Conservation (phyloP, 805 yeast species). For the Ogataea nonfermentans region DNA sequence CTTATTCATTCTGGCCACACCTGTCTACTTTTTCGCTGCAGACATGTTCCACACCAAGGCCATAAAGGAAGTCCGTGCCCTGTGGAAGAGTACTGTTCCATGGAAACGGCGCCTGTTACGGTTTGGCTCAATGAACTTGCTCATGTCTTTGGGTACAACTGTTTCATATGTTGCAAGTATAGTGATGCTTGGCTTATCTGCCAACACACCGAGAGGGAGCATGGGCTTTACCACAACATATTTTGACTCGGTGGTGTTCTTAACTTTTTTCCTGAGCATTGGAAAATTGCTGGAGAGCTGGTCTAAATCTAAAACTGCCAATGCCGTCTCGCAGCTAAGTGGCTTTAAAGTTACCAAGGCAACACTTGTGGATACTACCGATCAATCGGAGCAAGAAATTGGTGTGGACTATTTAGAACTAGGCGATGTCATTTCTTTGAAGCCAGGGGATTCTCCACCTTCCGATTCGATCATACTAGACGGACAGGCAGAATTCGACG, state of each 20-base stretch:
- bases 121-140: slow-evolving; percentile 76
- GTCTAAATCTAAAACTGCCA: slow-evolving; percentile 66
- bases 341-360: slow-evolving; percentile 51
- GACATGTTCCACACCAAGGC: slow-evolving; percentile 72
- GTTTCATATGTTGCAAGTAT: slow-evolving; percentile 71
- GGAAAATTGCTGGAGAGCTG: slow-evolving; percentile 68
- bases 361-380: slow-evolving; percentile 36
- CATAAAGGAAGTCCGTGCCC: slow-evolving; percentile 49
- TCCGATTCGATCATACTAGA: slow-evolving; percentile 51
- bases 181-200: slow-evolving; percentile 48
- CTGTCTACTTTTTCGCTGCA: slow-evolving; percentile 72
- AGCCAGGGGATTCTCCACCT: slow-evolving; percentile 60
- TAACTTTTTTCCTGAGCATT: slow-evolving; percentile 66
- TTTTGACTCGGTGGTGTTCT: slow-evolving; percentile 76
- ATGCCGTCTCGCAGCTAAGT: slow-evolving; percentile 55
- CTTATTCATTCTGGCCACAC: slow-evolving; percentile 61
- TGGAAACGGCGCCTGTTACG: slow-evolving; percentile 56
- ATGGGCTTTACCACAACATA: slow-evolving; percentile 60
- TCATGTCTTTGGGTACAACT: slow-evolving; percentile 71
- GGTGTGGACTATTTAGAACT: slow-evolving; percentile 47
- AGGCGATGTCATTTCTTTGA: slow-evolving; percentile 48
- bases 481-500: slow-evolving; percentile 53
- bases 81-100: slow-evolving; percentile 57
- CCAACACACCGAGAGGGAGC: slow-evolving; percentile 27
- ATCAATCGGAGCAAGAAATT: slow-evolving; percentile 22